Evolutionary conservation across 345 rosid species (phyloP).

Genomic region (Arabis hirsuta): DNA sequence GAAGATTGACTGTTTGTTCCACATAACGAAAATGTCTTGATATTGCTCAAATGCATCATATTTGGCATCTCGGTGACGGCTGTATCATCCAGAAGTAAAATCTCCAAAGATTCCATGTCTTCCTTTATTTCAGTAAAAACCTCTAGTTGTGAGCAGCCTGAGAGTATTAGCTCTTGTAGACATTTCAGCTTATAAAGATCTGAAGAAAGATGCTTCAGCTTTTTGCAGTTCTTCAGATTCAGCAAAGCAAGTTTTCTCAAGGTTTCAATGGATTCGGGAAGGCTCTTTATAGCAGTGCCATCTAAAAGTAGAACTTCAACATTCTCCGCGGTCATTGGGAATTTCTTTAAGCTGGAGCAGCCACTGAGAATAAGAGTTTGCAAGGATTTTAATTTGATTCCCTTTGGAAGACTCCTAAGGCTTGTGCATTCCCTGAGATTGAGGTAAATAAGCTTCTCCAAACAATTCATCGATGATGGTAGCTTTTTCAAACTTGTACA

Average conservation of each 20-base stretch:
- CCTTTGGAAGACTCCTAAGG: constrained; percentile 36
- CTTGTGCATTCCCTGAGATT: constrained; percentile 38
- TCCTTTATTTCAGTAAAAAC: constrained; percentile 41
- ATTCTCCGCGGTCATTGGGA: constrained; percentile 38
- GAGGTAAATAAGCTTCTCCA: constrained; percentile 40
- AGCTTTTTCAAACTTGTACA: constrained; percentile 42
- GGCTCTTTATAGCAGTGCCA: constrained; percentile 40
- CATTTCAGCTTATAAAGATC: constrained; percentile 35
- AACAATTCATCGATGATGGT: constrained; percentile 30
- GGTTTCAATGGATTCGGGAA: constrained; percentile 38
- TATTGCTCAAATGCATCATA: constrained; percentile 30
- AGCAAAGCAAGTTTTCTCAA: constrained; percentile 30
- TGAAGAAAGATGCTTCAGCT: constrained; percentile 36
- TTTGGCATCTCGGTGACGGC: constrained; percentile 38
- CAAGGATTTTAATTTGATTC: constrained; percentile 11
- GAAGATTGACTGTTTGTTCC: constrained; percentile 34
- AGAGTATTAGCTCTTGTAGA: constrained; percentile 38
- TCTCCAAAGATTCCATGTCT: constrained; percentile 41
- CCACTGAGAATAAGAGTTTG: constrained; percentile 41
- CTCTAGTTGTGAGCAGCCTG: constrained; percentile 38
- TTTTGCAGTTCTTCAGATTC: constrained; percentile 36
- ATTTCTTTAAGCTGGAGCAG: constrained; percentile 40
- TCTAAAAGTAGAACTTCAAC: constrained; percentile 37
- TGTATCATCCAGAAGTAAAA: constrained; percentile 37
- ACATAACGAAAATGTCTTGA: constrained; percentile 36